Evolutionary conservation across 129 eudicot genomes (phyloP).

Genomic region (Pseudognaphalium luteoalbum): DNA sequence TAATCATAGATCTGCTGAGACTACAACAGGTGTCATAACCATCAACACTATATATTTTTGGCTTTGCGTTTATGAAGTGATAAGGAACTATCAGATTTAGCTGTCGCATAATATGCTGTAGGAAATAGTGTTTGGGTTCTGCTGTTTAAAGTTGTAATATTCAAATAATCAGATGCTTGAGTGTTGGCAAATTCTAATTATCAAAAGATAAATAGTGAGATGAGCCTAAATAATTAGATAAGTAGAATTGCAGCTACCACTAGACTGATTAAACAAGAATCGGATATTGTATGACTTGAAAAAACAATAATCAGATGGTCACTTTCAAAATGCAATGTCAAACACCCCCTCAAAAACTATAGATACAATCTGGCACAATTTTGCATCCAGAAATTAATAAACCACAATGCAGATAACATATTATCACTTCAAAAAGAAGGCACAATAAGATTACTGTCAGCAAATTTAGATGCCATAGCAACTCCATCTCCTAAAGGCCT

Average conservation of each 20-base stretch:
- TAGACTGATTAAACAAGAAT: background rate
- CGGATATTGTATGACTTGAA: background rate
- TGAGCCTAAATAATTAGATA: background rate
- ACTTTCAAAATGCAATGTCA: background rate
- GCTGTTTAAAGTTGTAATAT: background rate
- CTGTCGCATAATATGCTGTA: background rate
- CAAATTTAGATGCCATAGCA: conserved; percentile 66
- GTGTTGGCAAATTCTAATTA: background rate
- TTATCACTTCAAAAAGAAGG: conserved; percentile 10
- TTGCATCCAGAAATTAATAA: conserved; percentile 11
- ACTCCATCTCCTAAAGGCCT: conserved; percentile 31
- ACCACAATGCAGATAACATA: conserved; percentile 13
- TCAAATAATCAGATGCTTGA: background rate
- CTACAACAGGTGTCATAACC: conserved; percentile 2
- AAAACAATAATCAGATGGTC: background rate
- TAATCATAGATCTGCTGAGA: background rate
- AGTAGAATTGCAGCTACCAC: background rate
- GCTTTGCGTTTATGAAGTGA: background rate
- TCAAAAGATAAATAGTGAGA: background rate
- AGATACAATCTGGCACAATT: background rate
- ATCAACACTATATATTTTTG: conserved; percentile 7
- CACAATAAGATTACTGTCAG: conserved; percentile 61
- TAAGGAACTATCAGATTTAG: background rate
- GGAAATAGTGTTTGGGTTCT: background rate
- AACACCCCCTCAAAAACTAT: background rate